These are phyloP conservation scores for Yamadazyma triangularis DNA, from an alignment of 1,139 yeast genomes.

Conservation along the genomic window DNA sequence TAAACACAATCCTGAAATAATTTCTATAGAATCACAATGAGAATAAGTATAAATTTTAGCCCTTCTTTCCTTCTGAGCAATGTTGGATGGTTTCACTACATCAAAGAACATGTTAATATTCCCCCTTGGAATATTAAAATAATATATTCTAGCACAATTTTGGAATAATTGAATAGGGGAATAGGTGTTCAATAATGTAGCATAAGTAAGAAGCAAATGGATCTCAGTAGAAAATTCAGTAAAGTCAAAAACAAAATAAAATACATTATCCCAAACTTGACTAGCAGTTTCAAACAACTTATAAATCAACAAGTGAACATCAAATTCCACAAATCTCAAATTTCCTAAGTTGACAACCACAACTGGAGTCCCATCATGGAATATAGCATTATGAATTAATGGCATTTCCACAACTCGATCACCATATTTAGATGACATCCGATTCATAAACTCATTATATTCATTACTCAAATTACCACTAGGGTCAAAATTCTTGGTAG, in stretches of 20 bases:
- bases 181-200: slow-evolving; percentile 31
- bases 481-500: slow-evolving; percentile 37
- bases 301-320: slow-evolving; percentile 55
- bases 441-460: slow-evolving; percentile 71
- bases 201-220: slow-evolving; percentile 18
- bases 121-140: slow-evolving; percentile 54
- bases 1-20: slow-evolving; percentile 49
- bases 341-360: slow-evolving; percentile 51
- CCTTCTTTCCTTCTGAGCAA: slow-evolving; percentile 12
- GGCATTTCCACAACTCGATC: slow-evolving; percentile 38
- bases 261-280: slow-evolving; percentile 71
- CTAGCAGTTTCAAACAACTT: slow-evolving; percentile 64
- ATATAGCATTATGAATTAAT: slow-evolving; percentile 59
- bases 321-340: slow-evolving; percentile 39
- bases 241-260: slow-evolving; percentile 61
- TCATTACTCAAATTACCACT: slow-evolving; percentile 36
- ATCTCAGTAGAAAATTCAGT: slow-evolving; percentile 49
- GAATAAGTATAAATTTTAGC: slow-evolving; percentile 33
- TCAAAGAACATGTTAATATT: slow-evolving; percentile 20
- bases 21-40: slow-evolving; percentile 45
- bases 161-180: slow-evolving; percentile 46
- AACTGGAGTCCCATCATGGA: slow-evolving; percentile 70
- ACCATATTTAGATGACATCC: slow-evolving; percentile 54
- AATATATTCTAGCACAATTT: slow-evolving; percentile 55
- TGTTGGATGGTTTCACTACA: slow-evolving; percentile 10